phyloP scores from a whole-genome alignment of 2,329 filamentous ascomycete genomes.

The Monosporascus ibericus region DNA sequence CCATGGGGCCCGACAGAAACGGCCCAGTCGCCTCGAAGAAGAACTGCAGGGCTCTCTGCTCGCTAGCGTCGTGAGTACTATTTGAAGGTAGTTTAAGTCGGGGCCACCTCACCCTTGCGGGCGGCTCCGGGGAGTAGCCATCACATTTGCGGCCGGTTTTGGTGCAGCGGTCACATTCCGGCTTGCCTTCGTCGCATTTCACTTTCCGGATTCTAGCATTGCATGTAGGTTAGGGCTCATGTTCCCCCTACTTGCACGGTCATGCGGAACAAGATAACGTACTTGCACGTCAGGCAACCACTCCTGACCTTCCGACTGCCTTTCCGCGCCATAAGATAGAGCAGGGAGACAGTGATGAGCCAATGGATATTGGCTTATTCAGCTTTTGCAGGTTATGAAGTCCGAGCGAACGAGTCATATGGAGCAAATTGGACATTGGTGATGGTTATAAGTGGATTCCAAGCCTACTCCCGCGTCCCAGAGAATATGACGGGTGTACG shows the following conservation, averaged over 20 bases:
- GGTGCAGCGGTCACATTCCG: constrained; percentile 18
- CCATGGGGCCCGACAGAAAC: constrained; percentile 28
- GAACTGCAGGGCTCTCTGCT: constrained; percentile 30
- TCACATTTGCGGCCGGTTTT: constrained; percentile 26
- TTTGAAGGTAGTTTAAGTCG: constrained; percentile 26
- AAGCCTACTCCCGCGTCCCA: too few species aligned
- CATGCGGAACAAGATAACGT: neutral
- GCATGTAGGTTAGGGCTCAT: neutral
- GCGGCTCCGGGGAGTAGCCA: constrained; percentile 19
- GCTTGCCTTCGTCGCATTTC: constrained; percentile 23
- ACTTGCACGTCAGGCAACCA: constrained; percentile 20
- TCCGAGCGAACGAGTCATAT: constrained; percentile 15
- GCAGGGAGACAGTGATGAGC: neutral
- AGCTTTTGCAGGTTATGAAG: constrained; percentile 3
- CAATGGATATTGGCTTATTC: neutral
- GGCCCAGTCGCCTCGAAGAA: constrained; percentile 32
- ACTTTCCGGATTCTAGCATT: constrained; percentile 18
- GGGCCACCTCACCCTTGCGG: constrained; percentile 25
- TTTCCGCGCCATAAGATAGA: constrained; percentile 17
- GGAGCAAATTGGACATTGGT: too few species aligned
- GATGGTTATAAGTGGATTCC: too few species aligned
- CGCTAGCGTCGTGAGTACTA: constrained; percentile 15
- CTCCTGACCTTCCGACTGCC: constrained; percentile 20
- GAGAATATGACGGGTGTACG: too few species aligned
- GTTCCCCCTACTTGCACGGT: neutral